Evolutionary conservation across 2,329 filamentous ascomycete genomes (phyloP).

Genomic region (Meredithiella fracta): DNA sequence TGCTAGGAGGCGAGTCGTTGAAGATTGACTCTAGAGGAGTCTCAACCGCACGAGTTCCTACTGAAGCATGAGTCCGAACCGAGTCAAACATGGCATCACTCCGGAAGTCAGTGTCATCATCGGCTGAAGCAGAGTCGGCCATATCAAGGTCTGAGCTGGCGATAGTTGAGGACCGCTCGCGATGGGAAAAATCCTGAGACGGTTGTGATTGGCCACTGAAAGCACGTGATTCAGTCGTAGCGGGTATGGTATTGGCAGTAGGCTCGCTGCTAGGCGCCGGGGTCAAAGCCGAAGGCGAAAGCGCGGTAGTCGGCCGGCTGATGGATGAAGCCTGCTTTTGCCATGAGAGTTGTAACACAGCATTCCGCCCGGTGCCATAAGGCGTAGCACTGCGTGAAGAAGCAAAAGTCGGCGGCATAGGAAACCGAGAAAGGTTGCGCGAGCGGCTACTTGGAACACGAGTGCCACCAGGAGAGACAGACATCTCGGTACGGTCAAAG

Average conservation of each 20-base stretch:
- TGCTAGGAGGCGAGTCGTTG: conserved; percentile 56
- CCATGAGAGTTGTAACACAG: neutral
- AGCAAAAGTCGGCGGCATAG: conserved; percentile 5
- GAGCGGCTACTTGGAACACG: neutral
- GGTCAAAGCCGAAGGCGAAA: conserved; percentile 20
- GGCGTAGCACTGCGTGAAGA: neutral
- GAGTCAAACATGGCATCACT: conserved; percentile 68
- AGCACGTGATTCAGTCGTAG: conserved; percentile 19
- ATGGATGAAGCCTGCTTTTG: neutral
- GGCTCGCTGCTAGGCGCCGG: conserved; percentile 23
- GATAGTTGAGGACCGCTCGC: conserved; percentile 37
- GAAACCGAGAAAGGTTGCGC: conserved; percentile 16
- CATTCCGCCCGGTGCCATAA: neutral
- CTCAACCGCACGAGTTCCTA: conserved; percentile 48
- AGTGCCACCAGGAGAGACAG: conserved; percentile 1
- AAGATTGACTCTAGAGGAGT: conserved; percentile 66
- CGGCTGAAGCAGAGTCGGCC: conserved; percentile 47
- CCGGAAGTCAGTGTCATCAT: conserved; percentile 63
- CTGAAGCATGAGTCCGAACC: conserved; percentile 52
- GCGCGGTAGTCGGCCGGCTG: neutral
- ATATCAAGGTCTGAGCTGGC: conserved; percentile 54
- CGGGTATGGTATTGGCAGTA: conserved; percentile 19
- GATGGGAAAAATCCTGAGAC: conserved; percentile 17
- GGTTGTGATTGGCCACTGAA: conserved; percentile 11
- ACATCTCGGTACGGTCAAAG: neutral